Evolutionary conservation across 1,139 yeast species (phyloP), one percentile per base, ranked within the genome.

Genomic region (Kodamaea sp.): DNA sequence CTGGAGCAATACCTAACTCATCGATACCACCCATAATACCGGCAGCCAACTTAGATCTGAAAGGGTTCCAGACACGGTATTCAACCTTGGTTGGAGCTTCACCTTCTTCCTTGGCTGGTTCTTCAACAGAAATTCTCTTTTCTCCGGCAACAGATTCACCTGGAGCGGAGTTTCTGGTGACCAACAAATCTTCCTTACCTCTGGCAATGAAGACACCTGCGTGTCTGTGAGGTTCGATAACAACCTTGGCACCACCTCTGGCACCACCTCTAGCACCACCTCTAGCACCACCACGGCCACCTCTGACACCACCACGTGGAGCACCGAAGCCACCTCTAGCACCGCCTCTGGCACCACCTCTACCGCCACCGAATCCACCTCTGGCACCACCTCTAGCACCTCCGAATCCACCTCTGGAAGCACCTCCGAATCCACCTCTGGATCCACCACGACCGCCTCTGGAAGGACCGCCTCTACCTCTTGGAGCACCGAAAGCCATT

Each of bases 11-110:
- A 73, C 89, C 95, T 55, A 94, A 73, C 72, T 94, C 97, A 65
- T 92, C 98, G 55, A 92, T 73, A 83, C 98, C 98, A 72, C 98
- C 98, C 89, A 92, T 86, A 54, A 92, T 87, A 86, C 98, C 98
- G 45, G 98, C 98, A 63, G 98, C 98, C 74, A 92, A 77, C 80
- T 92, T 92, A 47, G 97, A 92, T 83, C 98, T 84, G 84, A 92
- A 92, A 48, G 98, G 98, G 72, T 92, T 92, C 99, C 99, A 92
- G 50, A 92, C 98, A 80, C 98, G 90, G 82, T 92, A 92, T 74
- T 92, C 98, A 45, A 81, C 78, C 78, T 92, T 92, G 61, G 97
- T 89, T 48, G 96, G 84, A 50, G 96, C 94, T 39, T 74, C 84
- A 59, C 84, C 84, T 59, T 85, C 95, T 59, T 83, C 95, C 58